phyloP scores from a whole-genome alignment of 805 yeast genomes.

The Metschnikowia arizonensis region DNA sequence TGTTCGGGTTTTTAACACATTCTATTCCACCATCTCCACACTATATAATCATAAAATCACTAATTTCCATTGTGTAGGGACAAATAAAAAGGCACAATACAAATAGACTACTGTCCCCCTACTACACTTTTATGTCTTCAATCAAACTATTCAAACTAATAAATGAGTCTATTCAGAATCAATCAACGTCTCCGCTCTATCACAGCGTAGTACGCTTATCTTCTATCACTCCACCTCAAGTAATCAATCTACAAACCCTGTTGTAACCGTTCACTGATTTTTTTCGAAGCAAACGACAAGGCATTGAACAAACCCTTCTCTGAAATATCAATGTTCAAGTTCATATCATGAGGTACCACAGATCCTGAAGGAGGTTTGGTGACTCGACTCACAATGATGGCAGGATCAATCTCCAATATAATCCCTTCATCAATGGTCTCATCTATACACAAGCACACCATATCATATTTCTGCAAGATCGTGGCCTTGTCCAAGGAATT shows the following conservation, averaged over 20 bases:
- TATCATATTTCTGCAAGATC: constrained; percentile 77
- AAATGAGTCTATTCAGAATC: no score
- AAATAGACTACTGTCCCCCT: no score
- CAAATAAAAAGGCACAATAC: no score
- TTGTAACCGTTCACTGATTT: constrained; percentile 45
- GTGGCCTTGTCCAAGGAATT: constrained; percentile 73
- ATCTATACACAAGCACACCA: constrained; percentile 81
- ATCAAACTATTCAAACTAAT: no score
- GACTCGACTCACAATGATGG: constrained; percentile 83
- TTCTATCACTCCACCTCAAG: no score
- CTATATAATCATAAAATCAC: no score
- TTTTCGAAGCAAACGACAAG: constrained; percentile 82
- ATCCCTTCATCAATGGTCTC: constrained; percentile 94
- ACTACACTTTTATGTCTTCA: no score
- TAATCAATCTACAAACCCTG: constrained; percentile 41
- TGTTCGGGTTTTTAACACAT: no score
- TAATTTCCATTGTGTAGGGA: no score
- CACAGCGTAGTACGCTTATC: no score
- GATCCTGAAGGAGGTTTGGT: constrained; percentile 66
- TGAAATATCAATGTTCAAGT: constrained; percentile 58
- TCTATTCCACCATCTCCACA: no score
- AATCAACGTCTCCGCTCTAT: no score
- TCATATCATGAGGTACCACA: constrained; percentile 49
- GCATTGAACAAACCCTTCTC: constrained; percentile 81
- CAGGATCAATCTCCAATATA: constrained; percentile 83